These are phyloP conservation scores for Cubamyces sp. DNA, from an alignment of 768 basidiomycete species.

Conservation along the genomic window DNA sequence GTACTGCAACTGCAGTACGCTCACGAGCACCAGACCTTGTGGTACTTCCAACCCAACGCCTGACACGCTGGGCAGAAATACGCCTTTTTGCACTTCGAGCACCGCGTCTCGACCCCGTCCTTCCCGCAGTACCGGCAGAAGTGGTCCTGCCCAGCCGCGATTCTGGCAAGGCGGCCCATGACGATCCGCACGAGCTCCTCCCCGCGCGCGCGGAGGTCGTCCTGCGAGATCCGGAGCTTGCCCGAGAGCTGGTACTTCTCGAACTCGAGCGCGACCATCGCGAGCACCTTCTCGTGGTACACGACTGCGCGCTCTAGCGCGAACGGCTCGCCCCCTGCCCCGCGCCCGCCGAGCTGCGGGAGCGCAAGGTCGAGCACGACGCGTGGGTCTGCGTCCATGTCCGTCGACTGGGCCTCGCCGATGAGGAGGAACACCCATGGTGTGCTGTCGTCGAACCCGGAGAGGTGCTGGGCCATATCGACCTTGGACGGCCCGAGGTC, in stretches of 20 bases:
- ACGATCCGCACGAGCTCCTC: constrained; percentile 20
- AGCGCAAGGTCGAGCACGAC: constrained; percentile 27
- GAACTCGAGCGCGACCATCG: constrained; percentile 20
- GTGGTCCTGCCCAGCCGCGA: constrained; percentile 23
- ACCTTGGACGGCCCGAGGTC: constrained; percentile 17
- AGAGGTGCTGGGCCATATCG: constrained; percentile 21
- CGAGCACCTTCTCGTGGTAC: constrained; percentile 26
- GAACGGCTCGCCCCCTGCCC: constrained; percentile 29
- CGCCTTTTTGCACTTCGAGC: constrained; percentile 28
- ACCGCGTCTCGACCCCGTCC: constrained; percentile 24
- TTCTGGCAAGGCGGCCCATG: constrained; percentile 16
- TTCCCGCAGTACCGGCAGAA: constrained; percentile 33
- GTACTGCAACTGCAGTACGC: background rate
- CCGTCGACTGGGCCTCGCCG: constrained; percentile 20
- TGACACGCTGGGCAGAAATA: constrained; percentile 27
- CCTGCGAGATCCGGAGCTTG: constrained; percentile 17
- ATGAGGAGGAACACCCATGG: constrained; percentile 28
- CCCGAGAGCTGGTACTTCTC: constrained; percentile 13
- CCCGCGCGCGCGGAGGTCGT: constrained; percentile 14
- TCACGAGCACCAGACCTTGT: constrained; percentile 27
- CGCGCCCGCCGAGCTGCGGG: constrained; percentile 27
- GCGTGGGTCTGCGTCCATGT: constrained; percentile 21
- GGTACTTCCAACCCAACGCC: constrained; percentile 28
- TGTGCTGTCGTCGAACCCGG: constrained; percentile 21
- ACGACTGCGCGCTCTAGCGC: constrained; percentile 27